Percentiles rank a stretch among this genome's conserved stretches.
These are phyloP conservation scores for Pigoraptor vietnamica DNA, from an alignment of 78 protist species.

Conservation along the genomic window DNA sequence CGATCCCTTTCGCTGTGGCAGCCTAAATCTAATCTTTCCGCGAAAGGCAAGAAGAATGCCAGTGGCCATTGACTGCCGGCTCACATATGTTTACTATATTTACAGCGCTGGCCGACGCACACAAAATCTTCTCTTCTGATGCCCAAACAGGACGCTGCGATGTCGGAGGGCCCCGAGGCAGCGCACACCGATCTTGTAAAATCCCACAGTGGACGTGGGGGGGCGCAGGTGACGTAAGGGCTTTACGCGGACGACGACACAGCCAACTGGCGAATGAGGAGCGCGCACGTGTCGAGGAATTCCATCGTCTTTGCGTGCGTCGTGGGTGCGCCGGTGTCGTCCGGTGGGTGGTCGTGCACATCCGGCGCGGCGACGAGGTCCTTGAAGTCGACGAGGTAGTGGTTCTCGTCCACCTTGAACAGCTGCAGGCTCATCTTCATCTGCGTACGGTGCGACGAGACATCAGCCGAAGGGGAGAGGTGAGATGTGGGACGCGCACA, in stretches of 20 bases:
- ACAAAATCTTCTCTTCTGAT: too few relatives aligned
- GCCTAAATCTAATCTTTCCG: too few relatives aligned
- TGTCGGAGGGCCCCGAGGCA: too few relatives aligned
- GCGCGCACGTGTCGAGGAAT: not conserved
- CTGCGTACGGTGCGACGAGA: not conserved
- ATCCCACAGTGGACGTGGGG: too few relatives aligned
- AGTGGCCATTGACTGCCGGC: too few relatives aligned
- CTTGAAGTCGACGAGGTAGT: conserved; percentile 25
- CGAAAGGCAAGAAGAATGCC: too few relatives aligned
- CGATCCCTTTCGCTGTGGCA: too few relatives aligned
- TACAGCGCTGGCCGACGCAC: too few relatives aligned
- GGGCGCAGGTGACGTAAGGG: too few relatives aligned
- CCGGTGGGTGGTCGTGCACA: not conserved
- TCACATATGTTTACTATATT: too few relatives aligned
- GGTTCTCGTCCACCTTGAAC: conserved; percentile 17
- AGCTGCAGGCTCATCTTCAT: conserved; percentile 25
- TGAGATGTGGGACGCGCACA: not conserved
- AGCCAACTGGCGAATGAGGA: not conserved
- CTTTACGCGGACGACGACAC: not conserved
- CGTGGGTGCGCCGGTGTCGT: not conserved
- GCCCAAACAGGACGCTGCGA: too few relatives aligned
- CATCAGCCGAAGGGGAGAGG: not conserved
- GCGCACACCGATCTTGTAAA: too few relatives aligned
- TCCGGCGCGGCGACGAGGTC: not conserved
- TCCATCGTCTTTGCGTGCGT: not conserved